A percentile compares a stretch with the other conserved stretches of the same genome.
Conservation (phyloP, 371 early-diverging fungal species). For the Funneliformis caledonium region DNA sequence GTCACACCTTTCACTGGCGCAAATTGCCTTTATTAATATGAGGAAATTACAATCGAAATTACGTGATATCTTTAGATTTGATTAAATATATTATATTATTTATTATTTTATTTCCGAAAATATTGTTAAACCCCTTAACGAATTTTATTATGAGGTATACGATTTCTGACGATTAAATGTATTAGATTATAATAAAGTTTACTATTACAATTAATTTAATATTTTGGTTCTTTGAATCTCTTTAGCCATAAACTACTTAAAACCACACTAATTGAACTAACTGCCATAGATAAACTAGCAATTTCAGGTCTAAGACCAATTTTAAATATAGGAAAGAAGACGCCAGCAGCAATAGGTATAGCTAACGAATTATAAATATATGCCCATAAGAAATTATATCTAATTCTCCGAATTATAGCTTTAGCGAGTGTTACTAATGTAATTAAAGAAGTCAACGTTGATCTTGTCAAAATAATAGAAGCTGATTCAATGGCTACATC, state of each 20-base stretch:
- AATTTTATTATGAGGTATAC: too few relatives aligned
- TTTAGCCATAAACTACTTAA: conserved; percentile 66
- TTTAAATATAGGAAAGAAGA: conserved; percentile 60
- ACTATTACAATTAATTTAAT: too few relatives aligned
- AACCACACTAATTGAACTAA: conserved; percentile 78
- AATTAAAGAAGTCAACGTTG: conserved; percentile 70
- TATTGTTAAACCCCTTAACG: too few relatives aligned
- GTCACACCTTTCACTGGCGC: too few relatives aligned
- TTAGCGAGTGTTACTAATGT: conserved; percentile 69
- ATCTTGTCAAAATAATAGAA: conserved; percentile 72
- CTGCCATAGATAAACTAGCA: conserved; percentile 85
- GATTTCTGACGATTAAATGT: too few relatives aligned
- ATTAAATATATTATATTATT: too few relatives aligned
- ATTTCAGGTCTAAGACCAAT: conserved; percentile 66
- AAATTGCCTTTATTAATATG: too few relatives aligned
- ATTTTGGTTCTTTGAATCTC: conserved; percentile 23
- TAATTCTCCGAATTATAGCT: conserved; percentile 69
- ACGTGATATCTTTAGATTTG: too few relatives aligned
- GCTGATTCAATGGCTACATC: conserved; percentile 85
- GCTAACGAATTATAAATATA: conserved; percentile 77
- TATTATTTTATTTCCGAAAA: too few relatives aligned
- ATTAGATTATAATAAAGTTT: too few relatives aligned
- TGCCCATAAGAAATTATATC: conserved; percentile 82
- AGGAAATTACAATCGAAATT: too few relatives aligned
- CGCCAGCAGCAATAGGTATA: conserved; percentile 86